Percentiles rank a stretch among this genome's conserved stretches.
Conservation (phyloP, 306 rosid species). For the Ammopiptanthus mongolicus region DNA sequence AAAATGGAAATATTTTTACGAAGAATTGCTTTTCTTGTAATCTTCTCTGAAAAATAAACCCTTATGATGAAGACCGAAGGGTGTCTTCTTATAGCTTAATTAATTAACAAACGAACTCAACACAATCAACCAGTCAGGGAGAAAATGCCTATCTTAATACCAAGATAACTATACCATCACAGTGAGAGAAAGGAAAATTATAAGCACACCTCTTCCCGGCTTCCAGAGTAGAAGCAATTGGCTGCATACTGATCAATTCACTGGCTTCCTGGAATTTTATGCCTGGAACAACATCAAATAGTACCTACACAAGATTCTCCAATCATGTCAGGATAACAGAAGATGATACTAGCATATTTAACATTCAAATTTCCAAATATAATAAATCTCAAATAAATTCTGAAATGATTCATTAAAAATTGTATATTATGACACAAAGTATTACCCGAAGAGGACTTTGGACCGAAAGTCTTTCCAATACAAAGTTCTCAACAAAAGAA, state of each 20-base stretch:
- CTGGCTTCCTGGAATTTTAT: slow-evolving; percentile 87
- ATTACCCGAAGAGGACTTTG: slow-evolving; percentile 98
- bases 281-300: slow-evolving; percentile 97
- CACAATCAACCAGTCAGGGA: slow-evolving; percentile 8
- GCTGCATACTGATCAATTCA: slow-evolving; percentile 83
- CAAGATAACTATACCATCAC: neutral
- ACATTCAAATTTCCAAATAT: slow-evolving; percentile 13
- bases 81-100: neutral
- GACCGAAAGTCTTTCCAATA: slow-evolving; percentile 89
- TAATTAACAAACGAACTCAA: slow-evolving; percentile 4
- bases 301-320: slow-evolving; percentile 60
- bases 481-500: slow-evolving; percentile 88
- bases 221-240: slow-evolving; percentile 68
- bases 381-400: slow-evolving; percentile 18
- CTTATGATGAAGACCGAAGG: neutral
- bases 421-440: neutral
- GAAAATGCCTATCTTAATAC: neutral
- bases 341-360: slow-evolving; percentile 17
- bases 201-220: slow-evolving; percentile 72
- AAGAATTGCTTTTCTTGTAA: neutral
- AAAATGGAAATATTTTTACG: neutral
- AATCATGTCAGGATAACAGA: slow-evolving; percentile 26
- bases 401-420: neutral
- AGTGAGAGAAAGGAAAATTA: slow-evolving; percentile 4
- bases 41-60: neutral